Conservation (phyloP, 345 rosid genomes). For the Euclidium syriacum region DNA sequence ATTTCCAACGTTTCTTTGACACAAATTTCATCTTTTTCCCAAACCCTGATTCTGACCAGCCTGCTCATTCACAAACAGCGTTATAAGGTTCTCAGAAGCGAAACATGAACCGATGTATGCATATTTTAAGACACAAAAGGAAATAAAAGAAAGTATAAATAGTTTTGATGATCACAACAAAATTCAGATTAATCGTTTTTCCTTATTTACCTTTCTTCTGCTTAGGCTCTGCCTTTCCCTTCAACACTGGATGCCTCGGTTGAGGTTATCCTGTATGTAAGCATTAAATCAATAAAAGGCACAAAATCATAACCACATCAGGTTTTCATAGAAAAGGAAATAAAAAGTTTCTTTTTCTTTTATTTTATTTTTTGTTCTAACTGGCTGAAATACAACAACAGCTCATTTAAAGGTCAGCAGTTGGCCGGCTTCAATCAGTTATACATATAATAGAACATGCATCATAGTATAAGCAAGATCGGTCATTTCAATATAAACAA, state of each 20-base stretch:
- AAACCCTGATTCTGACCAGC: conserved; percentile 25
- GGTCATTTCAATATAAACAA: not conserved
- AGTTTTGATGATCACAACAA: not conserved
- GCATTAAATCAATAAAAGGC: conserved; percentile 12
- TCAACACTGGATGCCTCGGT: conserved; percentile 28
- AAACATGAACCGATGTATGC: not conserved
- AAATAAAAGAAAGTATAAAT: not conserved
- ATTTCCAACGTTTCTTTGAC: conserved; percentile 61
- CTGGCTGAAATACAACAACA: conserved; percentile 21
- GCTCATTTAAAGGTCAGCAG: conserved; percentile 24
- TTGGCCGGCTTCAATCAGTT: conserved; percentile 30
- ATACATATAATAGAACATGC: conserved; percentile 10
- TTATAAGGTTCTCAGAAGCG: not conserved
- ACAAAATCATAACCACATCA: conserved; percentile 25
- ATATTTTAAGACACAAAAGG: not conserved
- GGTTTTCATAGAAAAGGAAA: conserved; percentile 21
- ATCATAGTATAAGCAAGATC: not conserved
- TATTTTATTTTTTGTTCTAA: conserved; percentile 6
- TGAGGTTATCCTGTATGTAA: conserved; percentile 25
- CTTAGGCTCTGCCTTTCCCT: conserved; percentile 16
- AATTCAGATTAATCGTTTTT: not conserved
- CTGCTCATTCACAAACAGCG: conserved; percentile 29
- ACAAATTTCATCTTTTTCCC: conserved; percentile 59
- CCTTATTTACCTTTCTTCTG: conserved; percentile 30
- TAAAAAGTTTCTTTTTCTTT: not conserved